A percentile compares a stretch with the other conserved stretches of the same genome.
These are phyloP conservation scores for Mycena kentingensis DNA, from an alignment of 768 basidiomycete genomes.

Conservation along the genomic window DNA sequence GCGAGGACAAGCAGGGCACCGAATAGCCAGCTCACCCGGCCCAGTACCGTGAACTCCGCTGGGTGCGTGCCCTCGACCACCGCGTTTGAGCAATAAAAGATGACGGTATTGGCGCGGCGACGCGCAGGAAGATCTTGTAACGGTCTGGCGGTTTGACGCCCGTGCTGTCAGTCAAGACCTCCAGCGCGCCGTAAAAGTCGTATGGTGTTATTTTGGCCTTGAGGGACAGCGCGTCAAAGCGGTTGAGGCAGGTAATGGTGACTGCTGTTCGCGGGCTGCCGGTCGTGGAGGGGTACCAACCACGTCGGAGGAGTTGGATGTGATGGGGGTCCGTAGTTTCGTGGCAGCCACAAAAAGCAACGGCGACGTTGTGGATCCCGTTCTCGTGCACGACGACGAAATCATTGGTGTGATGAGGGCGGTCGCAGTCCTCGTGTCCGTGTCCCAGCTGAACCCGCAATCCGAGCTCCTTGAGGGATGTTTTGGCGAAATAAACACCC, in stretches of 20 bases:
- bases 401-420: too few species aligned
- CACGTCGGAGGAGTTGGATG: not conserved
- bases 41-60: not conserved
- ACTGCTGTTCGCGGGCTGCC: not conserved
- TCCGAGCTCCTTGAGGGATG: too few species aligned
- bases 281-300: not conserved
- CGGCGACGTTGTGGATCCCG: too few species aligned
- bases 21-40: conserved; percentile 7
- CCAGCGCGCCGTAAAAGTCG: not conserved
- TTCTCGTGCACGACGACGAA: too few species aligned
- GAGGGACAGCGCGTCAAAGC: not conserved
- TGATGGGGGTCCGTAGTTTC: not conserved
- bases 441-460: too few species aligned
- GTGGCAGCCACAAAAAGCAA: conserved; percentile 21
- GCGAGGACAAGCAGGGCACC: conserved; percentile 12
- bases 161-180: not conserved
- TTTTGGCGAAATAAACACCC: too few species aligned
- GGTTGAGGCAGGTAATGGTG: not conserved
- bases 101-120: not conserved
- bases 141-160: not conserved
- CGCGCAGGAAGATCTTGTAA: not conserved
- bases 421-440: too few species aligned
- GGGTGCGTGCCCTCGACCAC: not conserved
- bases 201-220: not conserved
- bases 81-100: conserved; percentile 10